These are phyloP conservation scores for Mortierella sp. DNA, from an alignment of 371 early-diverging fungal species.

Conservation along the genomic window DNA sequence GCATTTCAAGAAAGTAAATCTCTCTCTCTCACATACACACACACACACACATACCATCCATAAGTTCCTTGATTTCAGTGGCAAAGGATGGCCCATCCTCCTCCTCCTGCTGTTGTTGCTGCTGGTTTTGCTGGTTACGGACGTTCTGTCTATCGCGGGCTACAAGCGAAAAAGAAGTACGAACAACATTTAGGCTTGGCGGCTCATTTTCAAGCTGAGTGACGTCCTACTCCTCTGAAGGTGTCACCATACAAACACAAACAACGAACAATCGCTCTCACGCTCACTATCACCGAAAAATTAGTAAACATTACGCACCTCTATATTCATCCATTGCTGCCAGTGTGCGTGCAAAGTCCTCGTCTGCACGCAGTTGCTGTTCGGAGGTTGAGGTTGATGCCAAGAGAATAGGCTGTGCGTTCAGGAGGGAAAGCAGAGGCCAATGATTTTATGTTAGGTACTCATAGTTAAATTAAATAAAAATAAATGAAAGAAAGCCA, in stretches of 20 bases:
- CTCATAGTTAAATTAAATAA: neutral
- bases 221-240: neutral
- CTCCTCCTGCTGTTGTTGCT: slow-evolving; percentile 28
- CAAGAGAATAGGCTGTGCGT: slow-evolving; percentile 56
- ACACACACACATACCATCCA: slow-evolving; percentile 59
- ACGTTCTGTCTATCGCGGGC: slow-evolving; percentile 46
- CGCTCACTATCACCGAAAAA: neutral
- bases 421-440: neutral
- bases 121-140: slow-evolving; percentile 38
- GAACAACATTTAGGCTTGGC: neutral
- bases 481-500: slow-evolving; percentile 3
- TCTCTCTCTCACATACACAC: no score
- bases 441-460: neutral
- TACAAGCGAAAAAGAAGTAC: slow-evolving; percentile 9
- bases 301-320: slow-evolving; percentile 19
- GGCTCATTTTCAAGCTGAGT: neutral
- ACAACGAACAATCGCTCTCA: neutral
- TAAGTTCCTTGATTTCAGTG: slow-evolving; percentile 47
- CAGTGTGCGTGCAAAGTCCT: slow-evolving; percentile 53
- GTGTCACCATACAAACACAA: neutral
- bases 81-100: slow-evolving; percentile 46
- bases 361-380: slow-evolving; percentile 53
- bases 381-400: slow-evolving; percentile 57
- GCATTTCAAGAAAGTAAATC: neutral
- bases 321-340: slow-evolving; percentile 57